These are phyloP conservation scores for Radiomyces spectabilis DNA, from an alignment of 192 early-diverging fungal genomes.

Conservation along the genomic window DNA sequence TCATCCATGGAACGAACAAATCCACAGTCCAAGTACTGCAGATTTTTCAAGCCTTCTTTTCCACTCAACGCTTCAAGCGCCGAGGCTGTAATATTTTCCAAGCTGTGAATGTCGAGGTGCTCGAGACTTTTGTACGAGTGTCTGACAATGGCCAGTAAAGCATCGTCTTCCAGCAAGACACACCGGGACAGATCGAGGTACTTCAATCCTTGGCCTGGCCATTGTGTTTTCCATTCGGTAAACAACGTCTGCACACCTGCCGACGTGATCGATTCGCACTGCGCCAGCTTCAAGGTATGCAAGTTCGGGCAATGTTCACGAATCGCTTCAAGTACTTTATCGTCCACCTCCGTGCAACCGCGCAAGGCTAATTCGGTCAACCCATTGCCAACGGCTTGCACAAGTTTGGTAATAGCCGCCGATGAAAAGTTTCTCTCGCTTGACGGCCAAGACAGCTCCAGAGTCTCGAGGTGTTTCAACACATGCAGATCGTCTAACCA, in stretches of 20 bases:
- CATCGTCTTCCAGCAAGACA: constrained; percentile 54
- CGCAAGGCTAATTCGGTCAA: constrained; percentile 44
- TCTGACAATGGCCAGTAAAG: constrained; percentile 44
- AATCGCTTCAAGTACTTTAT: constrained; percentile 46
- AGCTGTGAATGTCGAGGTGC: constrained; percentile 57
- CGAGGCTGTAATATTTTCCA: constrained; percentile 55
- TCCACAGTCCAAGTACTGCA: constrained; percentile 58
- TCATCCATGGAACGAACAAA: constrained; percentile 77
- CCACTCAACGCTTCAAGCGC: constrained; percentile 46
- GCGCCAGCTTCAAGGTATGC: constrained; percentile 50
- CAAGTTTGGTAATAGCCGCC: constrained; percentile 31
- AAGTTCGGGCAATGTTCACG: constrained; percentile 49
- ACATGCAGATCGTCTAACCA: constrained; percentile 34
- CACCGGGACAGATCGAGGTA: constrained; percentile 57
- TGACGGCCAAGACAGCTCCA: constrained; percentile 18
- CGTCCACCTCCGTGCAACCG: constrained; percentile 44
- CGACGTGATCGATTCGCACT: constrained; percentile 54
- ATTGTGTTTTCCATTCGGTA: constrained; percentile 15
- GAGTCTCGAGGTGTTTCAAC: constrained; percentile 34
- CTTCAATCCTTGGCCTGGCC: constrained; percentile 30
- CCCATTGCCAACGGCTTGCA: constrained; percentile 35
- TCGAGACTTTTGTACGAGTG: constrained; percentile 52
- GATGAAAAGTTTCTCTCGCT: constrained; percentile 27
- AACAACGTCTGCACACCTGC: constrained; percentile 46
- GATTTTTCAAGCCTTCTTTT: constrained; percentile 5